phyloP scores from a whole-genome alignment of 2,329 filamentous ascomycete species.

The Dactylellina haptotyla region DNA sequence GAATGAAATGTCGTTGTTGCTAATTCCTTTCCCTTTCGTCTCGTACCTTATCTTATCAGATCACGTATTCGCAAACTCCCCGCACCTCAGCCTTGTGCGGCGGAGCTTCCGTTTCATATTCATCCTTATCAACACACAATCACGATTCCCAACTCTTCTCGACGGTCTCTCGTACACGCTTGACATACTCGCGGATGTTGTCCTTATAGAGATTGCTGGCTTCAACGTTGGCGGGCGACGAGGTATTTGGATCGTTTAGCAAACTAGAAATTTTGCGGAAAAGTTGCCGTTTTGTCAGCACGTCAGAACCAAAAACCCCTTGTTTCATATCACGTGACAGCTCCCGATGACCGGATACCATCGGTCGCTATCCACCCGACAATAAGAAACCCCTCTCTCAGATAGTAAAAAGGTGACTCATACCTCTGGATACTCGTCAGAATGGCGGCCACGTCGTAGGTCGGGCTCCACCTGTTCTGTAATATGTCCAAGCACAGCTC shows the following conservation, averaged over 20 bases:
- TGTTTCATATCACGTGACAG: conserved; percentile 31
- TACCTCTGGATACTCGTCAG: conserved; percentile 97
- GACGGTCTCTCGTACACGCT: conserved; percentile 93
- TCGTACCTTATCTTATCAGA: conserved; percentile 40
- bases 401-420: conserved; percentile 56
- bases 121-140: conserved; percentile 5
- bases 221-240: conserved; percentile 95
- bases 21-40: not conserved
- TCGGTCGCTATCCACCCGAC: not conserved
- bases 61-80: not conserved
- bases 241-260: conserved; percentile 98
- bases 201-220: conserved; percentile 98
- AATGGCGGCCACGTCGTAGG: conserved; percentile 96
- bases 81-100: not conserved
- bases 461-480: conserved; percentile 98
- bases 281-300: conserved; percentile 15
- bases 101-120: not conserved
- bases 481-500: conserved; percentile 96
- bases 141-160: conserved; percentile 93
- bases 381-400: not conserved
- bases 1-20: not conserved
- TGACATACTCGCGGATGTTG: conserved; percentile 94
- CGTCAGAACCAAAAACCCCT: not conserved
- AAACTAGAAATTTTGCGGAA: conserved; percentile 74
- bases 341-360: conserved; percentile 5